Conservation (phyloP, 2,329 filamentous ascomycete genomes). For the Epichloe gansuensis region DNA sequence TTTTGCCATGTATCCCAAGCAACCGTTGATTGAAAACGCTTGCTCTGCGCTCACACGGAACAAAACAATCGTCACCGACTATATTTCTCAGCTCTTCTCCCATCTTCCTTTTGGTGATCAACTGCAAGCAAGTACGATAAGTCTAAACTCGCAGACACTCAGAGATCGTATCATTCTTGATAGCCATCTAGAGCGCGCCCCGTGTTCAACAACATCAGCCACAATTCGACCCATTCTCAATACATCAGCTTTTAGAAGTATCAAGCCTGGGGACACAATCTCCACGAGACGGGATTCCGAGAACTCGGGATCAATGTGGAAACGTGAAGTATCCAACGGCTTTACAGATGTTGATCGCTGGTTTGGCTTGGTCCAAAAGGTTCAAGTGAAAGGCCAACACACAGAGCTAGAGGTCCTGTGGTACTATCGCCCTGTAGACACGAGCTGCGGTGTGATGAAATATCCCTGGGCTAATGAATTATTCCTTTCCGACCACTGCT, state of each 20-base stretch:
- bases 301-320: constrained; percentile 43
- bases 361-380: constrained; percentile 56
- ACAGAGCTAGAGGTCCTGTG: constrained; percentile 52
- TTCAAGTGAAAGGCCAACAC: constrained; percentile 26
- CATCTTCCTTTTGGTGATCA: constrained; percentile 45
- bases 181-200: constrained; percentile 15
- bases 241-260: constrained; percentile 11
- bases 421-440: constrained; percentile 61
- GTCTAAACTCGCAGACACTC: constrained; percentile 14
- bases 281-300: constrained; percentile 31
- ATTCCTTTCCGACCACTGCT: constrained; percentile 66
- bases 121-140: constrained; percentile 27
- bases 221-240: not conserved
- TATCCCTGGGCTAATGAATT: constrained; percentile 64
- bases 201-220: not conserved
- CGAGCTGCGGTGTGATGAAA: constrained; percentile 50
- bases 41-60: constrained; percentile 3
- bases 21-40: constrained; percentile 1
- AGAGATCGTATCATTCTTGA: constrained; percentile 16
- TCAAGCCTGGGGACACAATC: constrained; percentile 36
- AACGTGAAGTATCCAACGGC: constrained; percentile 29
- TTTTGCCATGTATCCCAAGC: constrained; percentile 21
- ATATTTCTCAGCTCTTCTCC: constrained; percentile 50
- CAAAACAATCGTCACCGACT: constrained; percentile 56
- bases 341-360: constrained; percentile 40